Conservation (phyloP, 2,329 filamentous ascomycete species). For the Penicillium aurantiogriseum region DNA sequence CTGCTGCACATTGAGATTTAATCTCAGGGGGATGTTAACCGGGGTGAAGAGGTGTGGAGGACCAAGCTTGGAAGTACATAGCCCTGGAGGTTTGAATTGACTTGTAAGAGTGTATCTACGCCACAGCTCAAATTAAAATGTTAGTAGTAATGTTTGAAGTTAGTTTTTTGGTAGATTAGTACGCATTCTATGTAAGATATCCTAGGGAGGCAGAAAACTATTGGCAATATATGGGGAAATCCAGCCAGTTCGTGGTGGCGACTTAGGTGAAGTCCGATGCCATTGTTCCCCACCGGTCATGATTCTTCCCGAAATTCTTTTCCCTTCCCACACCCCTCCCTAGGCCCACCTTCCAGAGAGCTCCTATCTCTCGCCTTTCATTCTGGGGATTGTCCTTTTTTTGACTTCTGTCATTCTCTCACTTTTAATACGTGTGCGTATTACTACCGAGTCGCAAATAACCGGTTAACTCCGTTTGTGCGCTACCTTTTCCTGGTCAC, state of each 20-base stretch:
- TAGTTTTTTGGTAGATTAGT: background rate
- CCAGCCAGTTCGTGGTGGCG: background rate
- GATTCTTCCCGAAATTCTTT: slow-evolving; percentile 30
- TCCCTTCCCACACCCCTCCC: slow-evolving; percentile 16
- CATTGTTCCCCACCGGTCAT: slow-evolving; percentile 23
- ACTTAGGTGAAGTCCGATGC: slow-evolving; percentile 20
- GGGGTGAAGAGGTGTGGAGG: background rate
- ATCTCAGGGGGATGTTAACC: background rate
- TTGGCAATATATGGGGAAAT: background rate
- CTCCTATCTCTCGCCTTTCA: slow-evolving; percentile 16
- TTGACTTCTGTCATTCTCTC: background rate
- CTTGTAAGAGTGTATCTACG: background rate
- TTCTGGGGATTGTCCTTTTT: slow-evolving; percentile 19
- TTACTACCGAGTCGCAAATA: slow-evolving; percentile 17
- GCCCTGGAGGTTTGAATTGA: background rate
- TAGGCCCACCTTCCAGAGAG: slow-evolving; percentile 18
- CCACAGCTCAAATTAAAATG: background rate
- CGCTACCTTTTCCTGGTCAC: slow-evolving; percentile 18
- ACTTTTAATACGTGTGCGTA: slow-evolving; percentile 2
- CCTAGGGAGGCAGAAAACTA: background rate
- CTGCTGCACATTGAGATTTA: slow-evolving; percentile 30
- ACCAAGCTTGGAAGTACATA: background rate
- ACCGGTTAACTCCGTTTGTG: slow-evolving; percentile 32
- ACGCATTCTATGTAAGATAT: background rate
- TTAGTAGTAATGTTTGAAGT: background rate